Base-by-base conservation (phyloP, 1,284 basidiomycete species). In the Mycena sp. region DNA sequence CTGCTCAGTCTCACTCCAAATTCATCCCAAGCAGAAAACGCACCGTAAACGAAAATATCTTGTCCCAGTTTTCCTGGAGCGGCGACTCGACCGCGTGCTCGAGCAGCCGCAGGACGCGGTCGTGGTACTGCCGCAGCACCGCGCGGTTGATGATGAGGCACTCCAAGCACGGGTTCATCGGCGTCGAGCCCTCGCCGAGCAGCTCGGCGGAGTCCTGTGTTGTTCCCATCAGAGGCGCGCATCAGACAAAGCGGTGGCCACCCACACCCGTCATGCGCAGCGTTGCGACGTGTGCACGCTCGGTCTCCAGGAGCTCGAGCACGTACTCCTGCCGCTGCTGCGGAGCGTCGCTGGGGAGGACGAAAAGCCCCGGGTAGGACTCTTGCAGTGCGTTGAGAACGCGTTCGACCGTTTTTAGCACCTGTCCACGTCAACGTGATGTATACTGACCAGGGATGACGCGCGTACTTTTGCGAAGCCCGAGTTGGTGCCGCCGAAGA, bases 291-390 rank as follows among this genome's bases (percentile, higher is more conserved):
- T 80, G 76, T n/a, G 65, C 68, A 10, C 67, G 67, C 67, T 79
- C 79, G 16, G 73, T 69, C 16, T 76, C 74, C 14, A 76, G 35
- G 16, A 81, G 61, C 57, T 77, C 71, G 32, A 74, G 65, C 30
- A 80, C 49, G 4, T 75, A 64, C 19, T 71, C 73, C 17, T 41
- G 44, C 41, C 75, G 69, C 46, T 64, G 68, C 17, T 60, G 63
- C 17, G 64, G 35, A 21, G 73, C 70, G 26, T 72, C 68, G 49
- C 64, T 58, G 0, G 76, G 74, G 9, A 74, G 51, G n/a, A 72
- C 70, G 64, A 77, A 81, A 32, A 81, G 59, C 3, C 76, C 77
- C 6, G 79, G 79, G 63, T 75, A 78, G 1, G 73, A 72, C 11
- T 73, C 77, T 68, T 80, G 73, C 32, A 80, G 68, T 1, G 77